These are phyloP conservation scores for Lablab purpureus DNA, from an alignment of 306 rosid genomes.

Conservation along the genomic window DNA sequence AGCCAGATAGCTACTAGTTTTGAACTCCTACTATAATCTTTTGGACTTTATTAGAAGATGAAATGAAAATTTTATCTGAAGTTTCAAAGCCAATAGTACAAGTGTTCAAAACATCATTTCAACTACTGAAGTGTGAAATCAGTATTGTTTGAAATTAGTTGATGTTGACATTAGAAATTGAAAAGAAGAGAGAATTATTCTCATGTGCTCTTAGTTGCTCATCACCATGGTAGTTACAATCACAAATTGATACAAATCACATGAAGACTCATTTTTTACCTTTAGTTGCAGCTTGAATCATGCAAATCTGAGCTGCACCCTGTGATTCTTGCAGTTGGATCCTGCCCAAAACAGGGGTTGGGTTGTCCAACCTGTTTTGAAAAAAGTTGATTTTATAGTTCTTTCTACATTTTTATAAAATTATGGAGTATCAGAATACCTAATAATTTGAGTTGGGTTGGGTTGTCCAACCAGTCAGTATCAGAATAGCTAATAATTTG, in stretches of 20 bases:
- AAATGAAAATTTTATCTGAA: too few species aligned
- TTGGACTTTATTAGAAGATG: background rate
- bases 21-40: background rate
- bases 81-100: background rate
- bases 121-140: background rate
- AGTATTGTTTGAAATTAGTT: background rate
- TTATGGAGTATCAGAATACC: too few species aligned
- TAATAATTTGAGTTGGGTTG: too few species aligned
- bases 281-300: background rate
- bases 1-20: background rate
- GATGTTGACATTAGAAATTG: background rate
- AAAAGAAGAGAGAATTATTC: background rate
- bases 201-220: background rate
- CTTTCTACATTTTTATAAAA: too few species aligned
- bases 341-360: background rate
- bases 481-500: too few species aligned
- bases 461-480: too few species aligned
- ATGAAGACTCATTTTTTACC: background rate
- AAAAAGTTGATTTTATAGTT: too few species aligned
- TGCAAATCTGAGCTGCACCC: background rate
- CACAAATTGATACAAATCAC: background rate
- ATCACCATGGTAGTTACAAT: background rate
- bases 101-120: background rate
- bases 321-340: background rate
- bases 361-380: background rate